Evolutionary conservation across 1,284 basidiomycete genomes (phyloP), one percentile per base, ranked within the genome.

Genomic region (Ganoderma lucidum): DNA sequence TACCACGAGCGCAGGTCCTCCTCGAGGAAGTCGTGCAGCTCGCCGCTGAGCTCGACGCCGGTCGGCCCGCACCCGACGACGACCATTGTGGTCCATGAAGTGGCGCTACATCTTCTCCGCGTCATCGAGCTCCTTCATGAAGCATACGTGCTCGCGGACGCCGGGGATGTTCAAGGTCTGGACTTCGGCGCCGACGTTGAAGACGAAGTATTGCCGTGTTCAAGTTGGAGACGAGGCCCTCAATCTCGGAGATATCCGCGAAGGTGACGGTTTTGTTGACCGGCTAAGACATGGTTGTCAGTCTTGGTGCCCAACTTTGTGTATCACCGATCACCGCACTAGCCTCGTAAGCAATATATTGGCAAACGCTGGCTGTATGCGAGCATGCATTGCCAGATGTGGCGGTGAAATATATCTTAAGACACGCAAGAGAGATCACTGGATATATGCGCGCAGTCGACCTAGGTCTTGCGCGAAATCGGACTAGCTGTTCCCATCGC

Each of bases 81-180:
- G 64, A 98, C 92, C 90, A 98, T 96, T 86, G 76, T 93, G 94
- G 76, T 94, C 93, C 84, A 94, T 85, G 81, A 94, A 93, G 62
- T 84, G 86, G 56, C 87, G 82, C 83, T 93, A 91, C 85, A 93
- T 89, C 90, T 91, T 91, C 83, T 98, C 96, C 51, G 96, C 97
- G 80, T 99, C 97, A 69, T 87, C 85, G 37, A 98, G 84, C 81
- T 99, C 97, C 86, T 99, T 99, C 90, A 99, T 94, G 88, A 98
- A 99, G 83, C 95, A 96, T 2, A 95, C 94, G 79, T 98, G 82
- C 77, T 94, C 95, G 81, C 92, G 88, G 23, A 99, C 96, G 76
- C 97, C 97, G 61, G 96, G 94, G 75, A 99, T 99, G 70, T 96
- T 96, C 80, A 99, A 99, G 0, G 97, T 99, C 83, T 99, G 96